Percentiles rank a stretch among this genome's conserved stretches.
These are phyloP conservation scores for Heritiera littoralis DNA, from an alignment of 345 rosid genomes.

Conservation along the genomic window DNA sequence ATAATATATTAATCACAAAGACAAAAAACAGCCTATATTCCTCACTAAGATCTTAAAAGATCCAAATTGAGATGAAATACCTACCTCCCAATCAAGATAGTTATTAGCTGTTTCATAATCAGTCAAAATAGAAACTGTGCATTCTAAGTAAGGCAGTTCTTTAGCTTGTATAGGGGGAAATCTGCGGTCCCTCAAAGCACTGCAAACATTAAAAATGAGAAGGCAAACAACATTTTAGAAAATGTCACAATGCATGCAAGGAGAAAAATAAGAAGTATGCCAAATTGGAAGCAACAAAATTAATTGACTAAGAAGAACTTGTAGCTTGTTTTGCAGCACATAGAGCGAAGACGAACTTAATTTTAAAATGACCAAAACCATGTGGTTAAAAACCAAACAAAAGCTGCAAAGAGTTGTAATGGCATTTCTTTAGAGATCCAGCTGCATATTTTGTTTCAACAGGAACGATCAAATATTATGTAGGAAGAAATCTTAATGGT, in stretches of 20 bases:
- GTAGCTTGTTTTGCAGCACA: background rate
- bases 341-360: background rate
- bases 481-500: constrained; percentile 6
- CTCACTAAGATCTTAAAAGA: background rate
- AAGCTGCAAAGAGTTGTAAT: background rate
- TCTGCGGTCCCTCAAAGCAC: constrained; percentile 97
- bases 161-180: constrained; percentile 90
- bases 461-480: background rate
- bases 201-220: constrained; percentile 33
- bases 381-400: background rate
- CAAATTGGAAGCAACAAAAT: constrained; percentile 10
- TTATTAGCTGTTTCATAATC: constrained; percentile 74
- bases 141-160: constrained; percentile 87
- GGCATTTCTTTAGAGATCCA: background rate
- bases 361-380: background rate
- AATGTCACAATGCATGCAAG: background rate
- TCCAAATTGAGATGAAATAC: constrained; percentile 24
- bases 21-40: background rate
- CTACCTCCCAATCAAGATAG: constrained; percentile 98
- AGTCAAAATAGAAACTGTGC: constrained; percentile 87
- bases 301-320: background rate
- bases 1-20: background rate
- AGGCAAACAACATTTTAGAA: background rate
- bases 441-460: background rate
- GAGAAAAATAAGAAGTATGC: background rate